A percentile compares a stretch with the other conserved stretches of the same genome.
Evolutionary conservation across 352 stramenopile genomes (phyloP).

Genomic region (Thalassiosira hispida): DNA sequence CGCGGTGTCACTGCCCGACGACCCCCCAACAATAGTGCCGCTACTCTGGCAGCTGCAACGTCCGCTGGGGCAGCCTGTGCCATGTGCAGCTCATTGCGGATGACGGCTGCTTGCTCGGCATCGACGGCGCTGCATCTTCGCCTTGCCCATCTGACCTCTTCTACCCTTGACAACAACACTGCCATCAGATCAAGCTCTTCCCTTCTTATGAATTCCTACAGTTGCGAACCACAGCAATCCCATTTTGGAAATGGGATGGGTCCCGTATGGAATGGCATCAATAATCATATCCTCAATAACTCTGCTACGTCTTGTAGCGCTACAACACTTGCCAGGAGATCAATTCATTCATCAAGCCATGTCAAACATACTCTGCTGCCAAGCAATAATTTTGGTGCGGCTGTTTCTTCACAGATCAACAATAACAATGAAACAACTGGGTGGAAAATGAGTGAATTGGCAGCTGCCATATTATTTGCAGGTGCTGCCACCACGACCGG

Average conservation of each 20-base stretch:
- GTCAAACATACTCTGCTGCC: not conserved
- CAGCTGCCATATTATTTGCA: slow-evolving; percentile 38
- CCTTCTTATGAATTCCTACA: not conserved
- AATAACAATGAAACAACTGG: not conserved
- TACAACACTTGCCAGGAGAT: slow-evolving; percentile 1
- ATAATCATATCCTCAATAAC: too few species aligned
- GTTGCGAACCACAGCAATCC: slow-evolving; percentile 6
- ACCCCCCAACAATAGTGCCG: not conserved
- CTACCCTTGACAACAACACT: slow-evolving; percentile 9
- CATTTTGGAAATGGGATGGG: slow-evolving; percentile 47
- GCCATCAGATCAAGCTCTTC: not conserved
- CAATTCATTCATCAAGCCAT: slow-evolving; percentile 12
- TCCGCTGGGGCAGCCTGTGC: slow-evolving; percentile 37
- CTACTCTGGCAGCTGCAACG: slow-evolving; percentile 8
- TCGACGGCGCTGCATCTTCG: slow-evolving; percentile 17
- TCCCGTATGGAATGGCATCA: slow-evolving; percentile 14
- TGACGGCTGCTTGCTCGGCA: slow-evolving; percentile 40
- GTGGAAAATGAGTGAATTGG: slow-evolving; percentile 22
- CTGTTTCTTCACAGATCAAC: slow-evolving; percentile 13
- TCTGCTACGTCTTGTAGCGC: not conserved
- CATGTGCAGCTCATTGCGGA: slow-evolving; percentile 44
- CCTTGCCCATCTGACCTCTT: not conserved
- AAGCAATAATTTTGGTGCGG: not conserved
- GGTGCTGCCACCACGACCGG: slow-evolving; percentile 21
- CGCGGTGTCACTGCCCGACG: not conserved